These are phyloP conservation scores for Fusarium sp. DNA, from an alignment of 2,329 filamentous ascomycete species.

Conservation along the genomic window DNA sequence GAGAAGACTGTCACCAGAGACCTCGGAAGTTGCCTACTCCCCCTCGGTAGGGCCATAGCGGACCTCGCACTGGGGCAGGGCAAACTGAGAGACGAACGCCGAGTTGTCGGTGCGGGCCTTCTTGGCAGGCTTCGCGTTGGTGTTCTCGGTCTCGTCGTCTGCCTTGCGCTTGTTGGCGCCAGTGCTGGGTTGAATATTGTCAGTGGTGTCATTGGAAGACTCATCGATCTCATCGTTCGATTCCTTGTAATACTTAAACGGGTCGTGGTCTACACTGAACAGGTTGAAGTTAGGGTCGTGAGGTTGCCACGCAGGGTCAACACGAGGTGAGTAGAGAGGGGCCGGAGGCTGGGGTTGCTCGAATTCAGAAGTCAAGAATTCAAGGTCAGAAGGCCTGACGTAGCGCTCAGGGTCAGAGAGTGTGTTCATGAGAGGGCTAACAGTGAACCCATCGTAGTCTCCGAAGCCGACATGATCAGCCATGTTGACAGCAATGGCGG, in stretches of 20 bases:
- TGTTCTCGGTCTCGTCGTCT: neutral
- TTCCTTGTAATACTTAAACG: neutral
- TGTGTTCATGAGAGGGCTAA: no score
- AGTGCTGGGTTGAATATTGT: neutral
- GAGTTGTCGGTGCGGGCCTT: constrained; percentile 16
- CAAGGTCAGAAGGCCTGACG: neutral
- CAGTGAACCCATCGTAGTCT: no score
- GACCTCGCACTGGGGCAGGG: constrained; percentile 3
- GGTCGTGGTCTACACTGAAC: constrained; percentile 1
- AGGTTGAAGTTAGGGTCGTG: neutral
- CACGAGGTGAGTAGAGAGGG: neutral
- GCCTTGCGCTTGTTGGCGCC: constrained; percentile 25
- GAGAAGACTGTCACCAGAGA: no score
- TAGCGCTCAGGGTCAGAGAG: no score
- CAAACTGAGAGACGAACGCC: neutral
- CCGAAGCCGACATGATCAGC: no score
- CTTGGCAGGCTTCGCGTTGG: constrained; percentile 1
- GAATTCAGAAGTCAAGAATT: constrained; percentile 1
- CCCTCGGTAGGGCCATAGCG: neutral
- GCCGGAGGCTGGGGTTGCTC: neutral
- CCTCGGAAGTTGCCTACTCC: constrained; percentile 1
- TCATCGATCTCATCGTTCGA: neutral
- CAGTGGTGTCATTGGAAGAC: neutral
- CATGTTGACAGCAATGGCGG: no score
- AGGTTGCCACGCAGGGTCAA: neutral